Percentiles rank a stretch among this genome's conserved stretches.
phyloP scores from a whole-genome alignment of 2,329 filamentous ascomycete species.

The Arthrobotrys megalospora region DNA sequence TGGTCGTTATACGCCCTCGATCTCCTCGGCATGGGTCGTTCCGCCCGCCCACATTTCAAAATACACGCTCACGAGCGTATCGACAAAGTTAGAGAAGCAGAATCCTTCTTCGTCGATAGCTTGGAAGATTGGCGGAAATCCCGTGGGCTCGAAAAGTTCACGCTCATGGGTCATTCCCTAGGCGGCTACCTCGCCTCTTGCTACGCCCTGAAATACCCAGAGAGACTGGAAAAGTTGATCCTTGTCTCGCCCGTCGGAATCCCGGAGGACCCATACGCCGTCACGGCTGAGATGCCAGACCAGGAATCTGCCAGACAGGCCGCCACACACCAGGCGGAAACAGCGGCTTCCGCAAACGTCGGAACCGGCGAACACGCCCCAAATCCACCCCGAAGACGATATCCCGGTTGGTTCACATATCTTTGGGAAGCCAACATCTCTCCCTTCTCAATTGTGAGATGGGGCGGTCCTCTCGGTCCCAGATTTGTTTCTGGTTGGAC shows the following conservation, averaged over 20 bases:
- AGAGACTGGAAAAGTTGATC: constrained; percentile 94
- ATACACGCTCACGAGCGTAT: constrained; percentile 85
- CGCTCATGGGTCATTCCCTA: constrained; percentile 90
- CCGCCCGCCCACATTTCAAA: constrained; percentile 84
- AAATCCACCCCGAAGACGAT: constrained; percentile 72
- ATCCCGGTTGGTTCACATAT: constrained; percentile 90
- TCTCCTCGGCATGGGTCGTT: constrained; percentile 94
- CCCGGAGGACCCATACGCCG: constrained; percentile 92
- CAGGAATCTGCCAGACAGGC: constrained; percentile 67
- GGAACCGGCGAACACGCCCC: constrained; percentile 62
- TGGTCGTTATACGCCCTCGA: constrained; percentile 96
- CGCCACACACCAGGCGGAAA: constrained; percentile 43
- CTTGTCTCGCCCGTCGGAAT: constrained; percentile 94
- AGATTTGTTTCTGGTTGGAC: constrained; percentile 96
- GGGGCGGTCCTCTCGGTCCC: constrained; percentile 89
- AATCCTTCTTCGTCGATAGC: constrained; percentile 95
- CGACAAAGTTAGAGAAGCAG: constrained; percentile 87
- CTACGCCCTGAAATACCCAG: constrained; percentile 96
- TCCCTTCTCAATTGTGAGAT: constrained; percentile 90
- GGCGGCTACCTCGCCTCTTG: constrained; percentile 95
- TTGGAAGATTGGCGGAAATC: constrained; percentile 95
- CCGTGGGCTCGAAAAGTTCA: constrained; percentile 92
- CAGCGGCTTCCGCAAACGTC: constrained; percentile 65
- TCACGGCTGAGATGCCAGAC: constrained; percentile 84
- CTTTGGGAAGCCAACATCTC: constrained; percentile 95